Conservation (phyloP, 2,329 filamentous ascomycete genomes). For the Chrysoporthe austroafricana region DNA sequence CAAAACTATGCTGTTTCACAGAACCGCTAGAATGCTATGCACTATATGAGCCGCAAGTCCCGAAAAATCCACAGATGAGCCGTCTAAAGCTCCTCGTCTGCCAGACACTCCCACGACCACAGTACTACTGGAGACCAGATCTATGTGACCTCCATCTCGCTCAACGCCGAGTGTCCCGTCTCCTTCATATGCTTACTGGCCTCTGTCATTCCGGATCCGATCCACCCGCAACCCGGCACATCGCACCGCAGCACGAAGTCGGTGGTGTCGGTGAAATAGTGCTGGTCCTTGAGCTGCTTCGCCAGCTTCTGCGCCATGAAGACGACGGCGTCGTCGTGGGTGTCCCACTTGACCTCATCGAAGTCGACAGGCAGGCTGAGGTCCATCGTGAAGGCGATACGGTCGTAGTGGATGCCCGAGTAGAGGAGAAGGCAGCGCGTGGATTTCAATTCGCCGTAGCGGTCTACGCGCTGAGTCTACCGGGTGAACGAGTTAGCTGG, state of each 20-base stretch:
- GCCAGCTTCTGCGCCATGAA: constrained; percentile 68
- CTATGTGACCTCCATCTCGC: constrained; percentile 38
- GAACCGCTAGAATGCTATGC: background rate
- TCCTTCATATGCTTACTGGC: constrained; percentile 65
- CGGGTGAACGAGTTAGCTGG: constrained; percentile 28
- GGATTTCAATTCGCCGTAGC: constrained; percentile 75
- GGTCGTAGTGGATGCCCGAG: constrained; percentile 92
- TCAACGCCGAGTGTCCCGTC: constrained; percentile 59
- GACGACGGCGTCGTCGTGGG: constrained; percentile 68
- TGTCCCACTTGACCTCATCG: constrained; percentile 67
- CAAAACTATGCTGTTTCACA: background rate
- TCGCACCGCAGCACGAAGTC: constrained; percentile 81
- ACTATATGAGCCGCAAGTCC: background rate
- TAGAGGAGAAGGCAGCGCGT: constrained; percentile 82
- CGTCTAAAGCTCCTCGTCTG: background rate
- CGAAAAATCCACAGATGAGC: background rate
- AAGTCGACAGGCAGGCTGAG: constrained; percentile 69
- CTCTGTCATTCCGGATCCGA: constrained; percentile 67
- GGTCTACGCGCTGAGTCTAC: constrained; percentile 56
- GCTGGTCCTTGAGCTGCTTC: constrained; percentile 64
- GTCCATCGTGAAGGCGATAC: constrained; percentile 72
- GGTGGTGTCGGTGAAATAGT: constrained; percentile 90
- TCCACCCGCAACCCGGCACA: constrained; percentile 62
- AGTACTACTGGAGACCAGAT: too few species aligned
- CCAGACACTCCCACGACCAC: background rate